These are phyloP conservation scores for Vitis cinerea DNA, from an alignment of 164 flowering plant genomes.

Conservation along the genomic window DNA sequence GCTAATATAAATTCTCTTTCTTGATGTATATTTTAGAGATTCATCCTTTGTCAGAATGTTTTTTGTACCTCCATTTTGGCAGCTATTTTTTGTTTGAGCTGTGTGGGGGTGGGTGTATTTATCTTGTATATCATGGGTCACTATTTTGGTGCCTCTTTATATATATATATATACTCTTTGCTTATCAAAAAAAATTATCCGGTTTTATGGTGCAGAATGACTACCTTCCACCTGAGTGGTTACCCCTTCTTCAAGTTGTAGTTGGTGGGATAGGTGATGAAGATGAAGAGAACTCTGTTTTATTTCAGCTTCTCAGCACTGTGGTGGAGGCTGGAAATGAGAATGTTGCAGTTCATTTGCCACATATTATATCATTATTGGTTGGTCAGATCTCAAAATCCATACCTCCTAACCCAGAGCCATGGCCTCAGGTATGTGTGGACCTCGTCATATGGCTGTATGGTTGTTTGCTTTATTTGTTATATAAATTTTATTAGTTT, in stretches of 20 bases:
- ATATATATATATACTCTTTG: neutral
- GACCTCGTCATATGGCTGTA: neutral
- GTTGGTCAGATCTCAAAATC: constrained; percentile 41
- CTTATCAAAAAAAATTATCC: too few species aligned
- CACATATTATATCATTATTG: constrained; percentile 42
- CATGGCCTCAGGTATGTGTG: constrained; percentile 71
- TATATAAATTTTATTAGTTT: neutral
- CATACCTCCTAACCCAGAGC: constrained; percentile 48
- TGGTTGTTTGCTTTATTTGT: neutral
- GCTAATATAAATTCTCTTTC: too few species aligned
- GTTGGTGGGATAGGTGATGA: constrained; percentile 42
- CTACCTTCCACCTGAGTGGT: constrained; percentile 75
- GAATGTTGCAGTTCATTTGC: constrained; percentile 55
- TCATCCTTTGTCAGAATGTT: too few species aligned
- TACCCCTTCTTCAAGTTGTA: constrained; percentile 65
- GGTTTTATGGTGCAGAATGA: constrained; percentile 51
- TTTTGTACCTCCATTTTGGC: too few species aligned
- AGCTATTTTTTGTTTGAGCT: too few species aligned
- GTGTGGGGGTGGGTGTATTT: too few species aligned
- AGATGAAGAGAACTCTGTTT: constrained; percentile 52
- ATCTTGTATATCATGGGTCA: too few species aligned
- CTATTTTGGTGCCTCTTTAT: neutral
- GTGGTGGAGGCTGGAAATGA: constrained; percentile 62
- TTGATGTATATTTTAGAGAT: too few species aligned
- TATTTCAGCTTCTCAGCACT: constrained; percentile 62